Evolutionary conservation across 2,329 filamentous ascomycete species (phyloP), one percentile per base, ranked within the genome.

Genomic region (Celoporthe dispersa): DNA sequence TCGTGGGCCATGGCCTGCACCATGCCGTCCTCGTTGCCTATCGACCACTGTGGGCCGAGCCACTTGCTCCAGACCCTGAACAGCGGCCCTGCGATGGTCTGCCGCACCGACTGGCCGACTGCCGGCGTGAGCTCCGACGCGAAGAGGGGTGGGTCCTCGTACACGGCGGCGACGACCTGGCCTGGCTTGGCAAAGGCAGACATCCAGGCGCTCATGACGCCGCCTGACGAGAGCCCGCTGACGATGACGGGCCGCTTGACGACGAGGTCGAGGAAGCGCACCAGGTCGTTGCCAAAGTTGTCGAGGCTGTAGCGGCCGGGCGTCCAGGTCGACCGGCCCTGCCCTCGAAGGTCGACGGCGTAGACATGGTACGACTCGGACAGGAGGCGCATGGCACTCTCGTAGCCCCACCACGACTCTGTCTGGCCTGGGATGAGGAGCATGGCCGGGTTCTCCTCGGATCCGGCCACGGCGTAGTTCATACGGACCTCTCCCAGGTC

Each of bases 281-380:
- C 71, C 1, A 73, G 68, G 68, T 73, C 72, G 69, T 73, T 72
- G 28, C 72, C 72, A 16, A 73, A 67, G 62, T 66, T 68, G 64
- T 73, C 72, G 1, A 73, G 64, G 51, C 64, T 73, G 69, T 73
- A 73, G 19, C 72, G 71, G 65, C 72, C 72, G 1, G 72, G 72
- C 7, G 72, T 73, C 72, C 72, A 73, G 6, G 72, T 73, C 31
- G 71, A 71, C 8, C 70, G 61, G 25, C 72, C 72, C 51, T 73
- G 72, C 7, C 72, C 72, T 16, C 72, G 72, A 19, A 73, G 61
- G 66, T 73, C 72, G 33, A 73, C 72, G 33, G 72, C 72, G 33
- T 63, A 73, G 59, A 73, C 71, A 60, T 73, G 71, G 64, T 73
- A 73, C n/a, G 66, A 61, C 37, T 64, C 68, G 12, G 67, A 44